A percentile compares a stretch with the other conserved stretches of the same genome.
phyloP scores from a whole-genome alignment of 2,329 filamentous ascomycete species.

The Penicillium sp. region DNA sequence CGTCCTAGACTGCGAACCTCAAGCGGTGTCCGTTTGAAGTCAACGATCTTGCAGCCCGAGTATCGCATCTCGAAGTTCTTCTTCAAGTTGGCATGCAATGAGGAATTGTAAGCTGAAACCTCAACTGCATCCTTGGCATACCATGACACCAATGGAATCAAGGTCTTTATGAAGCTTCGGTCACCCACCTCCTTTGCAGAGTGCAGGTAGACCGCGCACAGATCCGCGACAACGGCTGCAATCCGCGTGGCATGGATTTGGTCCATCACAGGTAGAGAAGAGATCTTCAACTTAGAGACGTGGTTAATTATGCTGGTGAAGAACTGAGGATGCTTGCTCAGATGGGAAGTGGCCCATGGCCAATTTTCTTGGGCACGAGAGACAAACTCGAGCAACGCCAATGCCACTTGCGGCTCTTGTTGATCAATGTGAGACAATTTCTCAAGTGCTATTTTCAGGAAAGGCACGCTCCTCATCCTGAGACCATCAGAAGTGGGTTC shows the following conservation, averaged over 20 bases:
- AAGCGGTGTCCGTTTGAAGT: conserved; percentile 75
- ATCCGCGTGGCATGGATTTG: conserved; percentile 64
- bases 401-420: conserved; percentile 62
- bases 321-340: conserved; percentile 72
- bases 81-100: conserved; percentile 79
- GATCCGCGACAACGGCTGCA: conserved; percentile 79
- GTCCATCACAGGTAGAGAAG: conserved; percentile 47
- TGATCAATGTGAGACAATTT: conserved; percentile 64
- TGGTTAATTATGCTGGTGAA: conserved; percentile 70
- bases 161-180: conserved; percentile 63
- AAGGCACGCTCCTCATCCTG: conserved; percentile 56
- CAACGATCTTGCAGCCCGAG: conserved; percentile 66
- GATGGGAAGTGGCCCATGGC: conserved; percentile 85
- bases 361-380: conserved; percentile 88
- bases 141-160: conserved; percentile 75
- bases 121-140: conserved; percentile 74
- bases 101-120: conserved; percentile 81
- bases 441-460: conserved; percentile 72
- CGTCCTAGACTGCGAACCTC: conserved; percentile 65
- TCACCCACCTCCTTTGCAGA: conserved; percentile 75
- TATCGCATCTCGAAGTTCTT: conserved; percentile 82
- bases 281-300: conserved; percentile 59
- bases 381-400: conserved; percentile 82
- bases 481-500: conserved; percentile 50
- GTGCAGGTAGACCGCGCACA: conserved; percentile 87